phyloP scores from a whole-genome alignment of 1,284 basidiomycete species.

The Naganishia sp. region DNA sequence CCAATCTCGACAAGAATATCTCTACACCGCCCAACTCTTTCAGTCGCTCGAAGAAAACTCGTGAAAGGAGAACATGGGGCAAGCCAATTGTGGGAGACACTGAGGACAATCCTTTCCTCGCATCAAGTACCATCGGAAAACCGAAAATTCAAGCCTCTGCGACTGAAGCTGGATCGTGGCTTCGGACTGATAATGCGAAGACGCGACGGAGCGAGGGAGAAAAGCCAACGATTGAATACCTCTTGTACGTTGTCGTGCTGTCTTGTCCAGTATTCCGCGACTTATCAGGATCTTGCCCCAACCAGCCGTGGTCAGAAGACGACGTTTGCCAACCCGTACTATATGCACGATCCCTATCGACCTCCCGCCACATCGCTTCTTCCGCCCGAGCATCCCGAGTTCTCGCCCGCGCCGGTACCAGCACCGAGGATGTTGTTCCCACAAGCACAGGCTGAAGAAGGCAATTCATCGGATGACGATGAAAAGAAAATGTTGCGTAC shows the following conservation, averaged over 20 bases:
- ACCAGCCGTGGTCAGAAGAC: slow-evolving; percentile 36
- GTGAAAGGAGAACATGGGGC: slow-evolving; percentile 27
- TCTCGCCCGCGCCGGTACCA: slow-evolving; percentile 29
- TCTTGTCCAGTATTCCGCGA: no score
- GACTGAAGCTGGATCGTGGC: slow-evolving; percentile 8
- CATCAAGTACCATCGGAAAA: background rate
- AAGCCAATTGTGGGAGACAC: slow-evolving; percentile 17
- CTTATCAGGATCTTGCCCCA: background rate
- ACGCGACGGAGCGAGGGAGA: slow-evolving; percentile 31
- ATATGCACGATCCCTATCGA: slow-evolving; percentile 20
- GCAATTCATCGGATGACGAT: slow-evolving; percentile 1
- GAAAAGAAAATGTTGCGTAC: background rate
- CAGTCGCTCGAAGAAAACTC: background rate
- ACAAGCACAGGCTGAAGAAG: background rate
- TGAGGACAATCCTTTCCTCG: slow-evolving; percentile 30
- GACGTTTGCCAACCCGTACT: slow-evolving; percentile 36
- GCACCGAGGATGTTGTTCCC: slow-evolving; percentile 31
- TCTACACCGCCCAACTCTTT: background rate
- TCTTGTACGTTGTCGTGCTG: slow-evolving; percentile 31
- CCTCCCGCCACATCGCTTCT: slow-evolving; percentile 22
- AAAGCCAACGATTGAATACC: slow-evolving; percentile 35
- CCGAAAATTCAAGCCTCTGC: background rate
- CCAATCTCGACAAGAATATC: background rate
- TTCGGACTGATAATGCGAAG: slow-evolving; percentile 15
- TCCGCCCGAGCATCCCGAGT: slow-evolving; percentile 31